phyloP scores from a whole-genome alignment of 1,284 basidiomycete genomes.

The Leccinum pachyderme region DNA sequence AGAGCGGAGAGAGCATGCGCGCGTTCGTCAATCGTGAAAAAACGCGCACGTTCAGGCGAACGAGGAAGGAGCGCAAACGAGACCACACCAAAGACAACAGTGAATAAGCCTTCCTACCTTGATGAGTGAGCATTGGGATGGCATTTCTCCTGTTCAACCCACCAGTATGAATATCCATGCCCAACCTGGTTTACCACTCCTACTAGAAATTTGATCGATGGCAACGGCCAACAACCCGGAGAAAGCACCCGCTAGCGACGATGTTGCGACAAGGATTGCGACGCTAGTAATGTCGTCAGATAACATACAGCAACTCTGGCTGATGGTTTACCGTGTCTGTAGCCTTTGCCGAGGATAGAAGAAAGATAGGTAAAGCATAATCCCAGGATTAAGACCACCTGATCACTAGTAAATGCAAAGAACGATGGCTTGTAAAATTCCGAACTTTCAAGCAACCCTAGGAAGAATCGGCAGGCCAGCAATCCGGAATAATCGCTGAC shows the following conservation, averaged over 20 bases:
- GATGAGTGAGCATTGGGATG: background rate
- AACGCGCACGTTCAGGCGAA: constrained; percentile 43
- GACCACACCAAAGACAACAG: background rate
- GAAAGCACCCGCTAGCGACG: constrained; percentile 62
- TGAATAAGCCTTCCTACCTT: background rate
- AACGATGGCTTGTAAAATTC: constrained; percentile 35
- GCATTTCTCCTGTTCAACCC: background rate
- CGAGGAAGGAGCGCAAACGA: constrained; percentile 52
- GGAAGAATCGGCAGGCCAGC: constrained; percentile 60
- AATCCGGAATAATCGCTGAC: constrained; percentile 54
- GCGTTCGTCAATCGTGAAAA: constrained; percentile 44
- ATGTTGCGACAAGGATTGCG: constrained; percentile 52
- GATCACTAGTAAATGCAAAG: constrained; percentile 28
- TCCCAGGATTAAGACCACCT: constrained; percentile 60
- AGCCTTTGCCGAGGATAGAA: constrained; percentile 59
- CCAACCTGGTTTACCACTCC: constrained; percentile 46
- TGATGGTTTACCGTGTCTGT: constrained; percentile 46
- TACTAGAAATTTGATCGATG: constrained; percentile 52
- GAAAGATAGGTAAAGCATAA: constrained; percentile 55
- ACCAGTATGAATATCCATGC: constrained; percentile 68
- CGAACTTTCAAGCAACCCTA: constrained; percentile 62
- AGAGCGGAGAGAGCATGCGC: constrained; percentile 34
- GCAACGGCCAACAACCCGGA: constrained; percentile 63
- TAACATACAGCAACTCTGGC: background rate
- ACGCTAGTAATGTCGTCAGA: constrained; percentile 34